phyloP scores from a whole-genome alignment of 164 flowering plant species.

The Macadamia integrifolia region DNA sequence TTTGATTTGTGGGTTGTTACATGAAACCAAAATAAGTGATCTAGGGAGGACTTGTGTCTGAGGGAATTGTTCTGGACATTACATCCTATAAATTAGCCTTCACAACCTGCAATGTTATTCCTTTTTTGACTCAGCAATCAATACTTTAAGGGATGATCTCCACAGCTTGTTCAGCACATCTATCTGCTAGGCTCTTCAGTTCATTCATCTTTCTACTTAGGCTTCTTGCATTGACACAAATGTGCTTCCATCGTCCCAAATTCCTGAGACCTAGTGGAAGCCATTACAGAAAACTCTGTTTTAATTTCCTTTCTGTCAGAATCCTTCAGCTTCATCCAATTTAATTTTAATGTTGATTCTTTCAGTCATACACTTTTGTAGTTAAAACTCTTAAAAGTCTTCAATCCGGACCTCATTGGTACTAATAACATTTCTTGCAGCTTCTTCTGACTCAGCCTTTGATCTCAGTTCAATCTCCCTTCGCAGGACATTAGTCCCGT shows the following conservation, averaged over 20 bases:
- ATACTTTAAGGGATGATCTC: constrained; percentile 65
- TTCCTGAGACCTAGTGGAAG: constrained; percentile 83
- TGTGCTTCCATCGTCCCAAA: constrained; percentile 88
- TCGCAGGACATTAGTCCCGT: constrained; percentile 50
- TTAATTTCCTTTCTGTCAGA: constrained; percentile 81
- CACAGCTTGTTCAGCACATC: constrained; percentile 47
- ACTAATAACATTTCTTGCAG: constrained; percentile 36
- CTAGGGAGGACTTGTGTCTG: no score
- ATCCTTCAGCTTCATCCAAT: constrained; percentile 74
- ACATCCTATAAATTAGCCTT: no score
- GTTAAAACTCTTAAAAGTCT: constrained; percentile 52
- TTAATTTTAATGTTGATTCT: constrained; percentile 76
- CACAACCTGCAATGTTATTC: no score
- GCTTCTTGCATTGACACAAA: constrained; percentile 67
- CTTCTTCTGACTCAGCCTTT: constrained; percentile 55
- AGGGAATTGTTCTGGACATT: no score
- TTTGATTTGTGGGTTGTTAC: no score
- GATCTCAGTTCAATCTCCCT: constrained; percentile 72
- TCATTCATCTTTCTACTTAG: constrained; percentile 57
- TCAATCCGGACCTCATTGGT: constrained; percentile 47
- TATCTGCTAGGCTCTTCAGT: constrained; percentile 39
- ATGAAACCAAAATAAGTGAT: no score
- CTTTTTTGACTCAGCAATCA: constrained; percentile 23
- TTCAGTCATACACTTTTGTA: constrained; percentile 54
- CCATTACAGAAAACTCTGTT: constrained; percentile 81